phyloP scores from a whole-genome alignment of 495 filamentous ascomycete genomes.

The Stereocaulon alpinum region DNA sequence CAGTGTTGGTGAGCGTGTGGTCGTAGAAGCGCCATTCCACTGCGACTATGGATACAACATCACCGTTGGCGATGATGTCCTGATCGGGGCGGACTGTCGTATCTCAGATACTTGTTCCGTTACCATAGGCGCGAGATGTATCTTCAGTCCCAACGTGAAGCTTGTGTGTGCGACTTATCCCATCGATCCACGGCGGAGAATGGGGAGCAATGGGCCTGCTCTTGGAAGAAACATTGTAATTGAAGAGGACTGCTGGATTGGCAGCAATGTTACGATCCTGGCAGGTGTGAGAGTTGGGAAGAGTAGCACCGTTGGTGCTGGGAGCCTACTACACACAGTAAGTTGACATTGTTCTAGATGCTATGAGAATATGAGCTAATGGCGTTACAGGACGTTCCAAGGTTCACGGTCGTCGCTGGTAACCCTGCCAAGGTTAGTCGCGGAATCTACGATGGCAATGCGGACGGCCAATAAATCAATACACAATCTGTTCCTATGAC shows the following conservation, averaged over 20 bases:
- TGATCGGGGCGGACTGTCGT: constrained; percentile 76
- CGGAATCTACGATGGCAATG: constrained; percentile 35
- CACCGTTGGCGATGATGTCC: constrained; percentile 72
- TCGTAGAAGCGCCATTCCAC: constrained; percentile 80
- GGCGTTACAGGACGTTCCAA: constrained; percentile 44
- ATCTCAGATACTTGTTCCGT: constrained; percentile 71
- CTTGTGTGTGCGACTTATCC: constrained; percentile 69
- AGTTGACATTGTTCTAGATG: background rate
- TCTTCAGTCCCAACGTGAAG: constrained; percentile 78
- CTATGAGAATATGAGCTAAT: background rate
- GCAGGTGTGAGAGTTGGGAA: constrained; percentile 43
- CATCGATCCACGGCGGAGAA: constrained; percentile 63
- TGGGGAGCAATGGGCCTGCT: constrained; percentile 63
- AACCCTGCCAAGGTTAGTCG: constrained; percentile 52
- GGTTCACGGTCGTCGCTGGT: constrained; percentile 50
- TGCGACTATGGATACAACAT: constrained; percentile 98
- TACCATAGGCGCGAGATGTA: constrained; percentile 69
- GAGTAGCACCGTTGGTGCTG: constrained; percentile 37
- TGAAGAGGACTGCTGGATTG: constrained; percentile 84
- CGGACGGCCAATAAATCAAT: constrained; percentile 9
- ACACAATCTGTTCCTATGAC: too few species aligned
- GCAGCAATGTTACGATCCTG: constrained; percentile 73
- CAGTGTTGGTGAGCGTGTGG: constrained; percentile 63
- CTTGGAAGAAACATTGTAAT: constrained; percentile 66
- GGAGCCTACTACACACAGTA: constrained; percentile 25